Conservation (phyloP, 768 basidiomycete species). For the Pholiota molesta region DNA sequence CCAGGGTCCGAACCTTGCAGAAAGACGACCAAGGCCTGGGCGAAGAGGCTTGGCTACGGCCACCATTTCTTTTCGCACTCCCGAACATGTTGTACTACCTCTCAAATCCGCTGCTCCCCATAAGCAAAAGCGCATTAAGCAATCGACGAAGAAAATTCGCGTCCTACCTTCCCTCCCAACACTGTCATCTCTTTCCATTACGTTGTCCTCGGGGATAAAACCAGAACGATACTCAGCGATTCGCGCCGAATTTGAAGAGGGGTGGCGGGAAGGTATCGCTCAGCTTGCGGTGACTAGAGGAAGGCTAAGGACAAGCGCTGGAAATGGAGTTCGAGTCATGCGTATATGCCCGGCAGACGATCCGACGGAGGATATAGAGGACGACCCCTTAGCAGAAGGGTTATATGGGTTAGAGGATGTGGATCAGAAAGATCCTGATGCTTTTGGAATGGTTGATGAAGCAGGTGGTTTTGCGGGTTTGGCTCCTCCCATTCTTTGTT, state of each 20-base stretch:
- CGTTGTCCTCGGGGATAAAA: conserved; percentile 31
- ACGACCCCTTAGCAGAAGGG: conserved; percentile 27
- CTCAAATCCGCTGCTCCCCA: conserved; percentile 13
- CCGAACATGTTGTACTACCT: conserved; percentile 11
- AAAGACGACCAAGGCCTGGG: conserved; percentile 42
- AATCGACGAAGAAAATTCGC: conserved; percentile 38
- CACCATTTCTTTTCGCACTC: conserved; percentile 58
- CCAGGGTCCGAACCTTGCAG: background rate
- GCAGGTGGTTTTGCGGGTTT: conserved; percentile 3
- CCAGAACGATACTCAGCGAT: conserved; percentile 42
- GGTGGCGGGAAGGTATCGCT: conserved; percentile 64
- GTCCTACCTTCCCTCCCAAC: conserved; percentile 58
- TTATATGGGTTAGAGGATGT: conserved; percentile 42
- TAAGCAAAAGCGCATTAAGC: background rate
- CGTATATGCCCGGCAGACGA: conserved; percentile 28
- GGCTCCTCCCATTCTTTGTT: conserved; percentile 42
- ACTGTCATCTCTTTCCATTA: conserved; percentile 53
- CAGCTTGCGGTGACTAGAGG: conserved; percentile 52
- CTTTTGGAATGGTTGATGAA: conserved; percentile 29
- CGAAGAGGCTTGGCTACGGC: conserved; percentile 68
- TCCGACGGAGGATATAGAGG: conserved; percentile 1
- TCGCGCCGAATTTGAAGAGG: conserved; percentile 55
- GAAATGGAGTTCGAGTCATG: conserved; percentile 48
- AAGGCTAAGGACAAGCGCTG: conserved; percentile 48
- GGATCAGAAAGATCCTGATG: conserved; percentile 28